A percentile compares a stretch with the other conserved stretches of the same genome.
These are phyloP conservation scores for Acanthamoeba pearcei DNA, from an alignment of 208 protist species.

Conservation along the genomic window DNA sequence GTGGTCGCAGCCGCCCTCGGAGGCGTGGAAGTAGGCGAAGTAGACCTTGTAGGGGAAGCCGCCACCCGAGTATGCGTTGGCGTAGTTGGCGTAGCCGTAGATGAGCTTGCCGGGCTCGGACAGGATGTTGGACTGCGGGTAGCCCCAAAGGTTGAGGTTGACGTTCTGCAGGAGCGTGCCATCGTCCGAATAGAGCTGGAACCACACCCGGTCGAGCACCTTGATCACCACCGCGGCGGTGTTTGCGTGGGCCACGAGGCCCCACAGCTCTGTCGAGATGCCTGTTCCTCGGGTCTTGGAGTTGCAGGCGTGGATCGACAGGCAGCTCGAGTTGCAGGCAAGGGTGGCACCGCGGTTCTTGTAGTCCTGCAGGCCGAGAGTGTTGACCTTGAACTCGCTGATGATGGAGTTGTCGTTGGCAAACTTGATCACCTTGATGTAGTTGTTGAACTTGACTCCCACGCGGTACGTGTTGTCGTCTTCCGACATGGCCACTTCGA, in stretches of 20 bases:
- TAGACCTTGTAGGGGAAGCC: not conserved
- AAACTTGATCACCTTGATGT: constrained; percentile 35
- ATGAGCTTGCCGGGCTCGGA: not conserved
- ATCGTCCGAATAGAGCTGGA: not conserved
- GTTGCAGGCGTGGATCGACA: not conserved
- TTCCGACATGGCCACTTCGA: not conserved
- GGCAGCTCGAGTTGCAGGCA: not conserved
- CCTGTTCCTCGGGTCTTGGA: not conserved
- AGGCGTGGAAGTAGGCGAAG: not conserved
- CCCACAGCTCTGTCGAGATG: not conserved
- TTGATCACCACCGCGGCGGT: not conserved
- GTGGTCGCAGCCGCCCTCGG: not conserved
- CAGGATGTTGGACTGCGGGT: not conserved
- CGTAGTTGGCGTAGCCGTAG: not conserved
- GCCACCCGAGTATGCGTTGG: too few relatives aligned
- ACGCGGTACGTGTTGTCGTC: not conserved
- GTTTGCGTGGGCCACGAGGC: not conserved
- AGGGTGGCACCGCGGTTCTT: not conserved
- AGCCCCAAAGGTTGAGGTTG: not conserved
- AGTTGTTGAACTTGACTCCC: not conserved
- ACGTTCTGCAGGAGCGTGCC: not conserved
- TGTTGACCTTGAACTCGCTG: constrained; percentile 22
- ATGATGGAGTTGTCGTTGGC: not conserved
- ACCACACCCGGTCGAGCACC: not conserved
- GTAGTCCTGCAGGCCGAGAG: not conserved